These are phyloP conservation scores for Asterochloris sp. DNA, from an alignment of 139 green algal species.

Conservation along the genomic window DNA sequence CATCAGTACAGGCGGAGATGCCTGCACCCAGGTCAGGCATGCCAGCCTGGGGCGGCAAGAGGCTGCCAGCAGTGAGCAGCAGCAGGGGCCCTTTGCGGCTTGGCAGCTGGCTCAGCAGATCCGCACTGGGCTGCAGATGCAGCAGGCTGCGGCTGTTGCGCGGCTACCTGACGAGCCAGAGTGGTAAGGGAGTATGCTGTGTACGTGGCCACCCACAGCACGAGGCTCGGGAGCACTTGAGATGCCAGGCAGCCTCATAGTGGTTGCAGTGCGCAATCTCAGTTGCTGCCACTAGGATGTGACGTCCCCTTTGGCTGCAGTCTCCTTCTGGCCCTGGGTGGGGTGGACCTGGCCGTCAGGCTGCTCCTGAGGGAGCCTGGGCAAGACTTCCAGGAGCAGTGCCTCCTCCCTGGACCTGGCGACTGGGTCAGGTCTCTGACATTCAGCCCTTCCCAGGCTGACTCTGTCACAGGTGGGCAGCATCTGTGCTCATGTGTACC, in stretches of 20 bases:
- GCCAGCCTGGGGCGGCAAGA: constrained; percentile 16
- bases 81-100: background rate
- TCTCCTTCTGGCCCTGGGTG: constrained; percentile 71
- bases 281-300: background rate
- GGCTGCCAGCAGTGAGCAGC: background rate
- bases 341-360: constrained; percentile 59
- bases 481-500: background rate
- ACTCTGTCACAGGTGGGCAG: background rate
- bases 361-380: constrained; percentile 48
- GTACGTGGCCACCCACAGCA: background rate
- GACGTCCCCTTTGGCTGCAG: constrained; percentile 25
- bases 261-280: background rate
- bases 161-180: constrained; percentile 36
- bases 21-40: constrained; percentile 48
- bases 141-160: constrained; percentile 55
- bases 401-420: constrained; percentile 68
- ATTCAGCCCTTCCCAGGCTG: constrained; percentile 41
- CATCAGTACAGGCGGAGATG: constrained; percentile 46
- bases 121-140: constrained; percentile 46
- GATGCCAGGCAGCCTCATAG: too few relatives aligned
- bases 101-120: constrained; percentile 44
- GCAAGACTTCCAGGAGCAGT: constrained; percentile 43
- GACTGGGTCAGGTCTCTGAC: constrained; percentile 82
- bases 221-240: background rate
- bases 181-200: constrained; percentile 28